phyloP scores from a whole-genome alignment of 192 early-diverging fungal species.

The Mortierella antarctica region DNA sequence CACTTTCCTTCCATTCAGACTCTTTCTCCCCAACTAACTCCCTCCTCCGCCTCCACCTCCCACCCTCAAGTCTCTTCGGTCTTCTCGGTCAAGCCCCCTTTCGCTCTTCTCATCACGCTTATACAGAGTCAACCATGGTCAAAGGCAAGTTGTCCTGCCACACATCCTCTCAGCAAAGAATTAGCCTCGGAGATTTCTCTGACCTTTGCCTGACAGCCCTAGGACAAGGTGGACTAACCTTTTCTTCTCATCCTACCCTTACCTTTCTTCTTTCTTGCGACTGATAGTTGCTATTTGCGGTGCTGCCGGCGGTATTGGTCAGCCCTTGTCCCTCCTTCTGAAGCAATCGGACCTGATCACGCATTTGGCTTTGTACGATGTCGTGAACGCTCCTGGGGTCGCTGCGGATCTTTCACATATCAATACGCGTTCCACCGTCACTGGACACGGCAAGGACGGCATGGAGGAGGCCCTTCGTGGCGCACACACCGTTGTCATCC shows the following conservation, averaged over 20 bases:
- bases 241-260: not conserved
- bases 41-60: not conserved
- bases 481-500: slow-evolving; percentile 83
- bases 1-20: not conserved
- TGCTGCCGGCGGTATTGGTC: slow-evolving; percentile 95
- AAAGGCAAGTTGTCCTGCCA: slow-evolving; percentile 5
- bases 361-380: slow-evolving; percentile 91
- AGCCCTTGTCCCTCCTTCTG: slow-evolving; percentile 92
- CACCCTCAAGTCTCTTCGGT: too few species aligned
- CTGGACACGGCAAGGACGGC: slow-evolving; percentile 58
- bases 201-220: too few species aligned
- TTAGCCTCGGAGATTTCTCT: not conserved
- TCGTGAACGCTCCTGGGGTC: slow-evolving; percentile 97
- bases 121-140: slow-evolving; percentile 13
- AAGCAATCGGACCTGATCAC: slow-evolving; percentile 88
- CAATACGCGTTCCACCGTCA: slow-evolving; percentile 72
- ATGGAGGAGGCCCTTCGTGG: slow-evolving; percentile 56
- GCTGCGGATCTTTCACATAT: slow-evolving; percentile 95
- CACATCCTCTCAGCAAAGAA: not conserved
- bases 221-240: not conserved
- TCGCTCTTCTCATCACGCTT: not conserved
- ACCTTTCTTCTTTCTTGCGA: not conserved
- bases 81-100: not conserved
- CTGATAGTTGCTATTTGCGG: slow-evolving; percentile 54
- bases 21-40: not conserved